Conservation (phyloP, 495 filamentous ascomycete genomes). For the Talaromyces trachyspermus region DNA sequence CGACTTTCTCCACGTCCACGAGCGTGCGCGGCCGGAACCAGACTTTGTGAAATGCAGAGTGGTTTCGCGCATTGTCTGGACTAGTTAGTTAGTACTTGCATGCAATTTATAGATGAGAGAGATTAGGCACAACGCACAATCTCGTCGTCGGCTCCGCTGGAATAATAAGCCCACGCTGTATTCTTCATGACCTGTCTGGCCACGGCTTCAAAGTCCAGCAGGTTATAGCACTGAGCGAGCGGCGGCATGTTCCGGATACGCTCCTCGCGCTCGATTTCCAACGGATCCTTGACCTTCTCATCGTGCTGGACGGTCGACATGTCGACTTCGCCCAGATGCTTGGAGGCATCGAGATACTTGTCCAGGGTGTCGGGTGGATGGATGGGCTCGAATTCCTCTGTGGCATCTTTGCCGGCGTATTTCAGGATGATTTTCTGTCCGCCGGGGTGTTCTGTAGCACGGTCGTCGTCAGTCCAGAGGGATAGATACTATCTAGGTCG, state of each 20-base stretch:
- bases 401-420: constrained; percentile 79
- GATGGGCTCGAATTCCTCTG: constrained; percentile 85
- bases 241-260: constrained; percentile 72
- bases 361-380: constrained; percentile 76
- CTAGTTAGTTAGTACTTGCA: not conserved
- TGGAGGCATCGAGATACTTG: constrained; percentile 73
- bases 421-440: constrained; percentile 77
- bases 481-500: too few species aligned
- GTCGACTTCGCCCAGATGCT: constrained; percentile 87
- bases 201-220: constrained; percentile 92
- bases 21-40: constrained; percentile 90
- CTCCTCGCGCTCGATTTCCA: constrained; percentile 68
- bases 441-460: constrained; percentile 64
- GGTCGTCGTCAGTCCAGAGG: too few species aligned
- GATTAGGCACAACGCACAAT: constrained; percentile 55
- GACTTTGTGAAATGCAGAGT: constrained; percentile 91
- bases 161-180: constrained; percentile 94
- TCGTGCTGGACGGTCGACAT: constrained; percentile 76
- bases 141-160: constrained; percentile 91
- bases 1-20: constrained; percentile 78
- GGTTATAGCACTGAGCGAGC: constrained; percentile 85
- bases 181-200: constrained; percentile 87
- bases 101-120: not conserved
- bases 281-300: constrained; percentile 61
- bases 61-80: constrained; percentile 91